phyloP scores from a whole-genome alignment of 805 yeast genomes.

The Ogataea sp. region DNA sequence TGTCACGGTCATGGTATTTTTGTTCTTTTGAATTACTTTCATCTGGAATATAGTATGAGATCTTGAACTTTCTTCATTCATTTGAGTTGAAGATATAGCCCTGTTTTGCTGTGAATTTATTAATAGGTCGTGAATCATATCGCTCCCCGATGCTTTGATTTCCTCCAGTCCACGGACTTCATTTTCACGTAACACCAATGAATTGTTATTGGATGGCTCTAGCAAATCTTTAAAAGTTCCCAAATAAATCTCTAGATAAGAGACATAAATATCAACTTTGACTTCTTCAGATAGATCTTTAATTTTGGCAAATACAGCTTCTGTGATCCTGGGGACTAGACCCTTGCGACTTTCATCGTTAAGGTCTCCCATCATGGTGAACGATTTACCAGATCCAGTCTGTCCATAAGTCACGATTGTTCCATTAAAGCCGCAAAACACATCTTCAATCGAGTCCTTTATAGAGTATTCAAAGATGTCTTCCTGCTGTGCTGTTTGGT shows the following conservation, averaged over 20 bases:
- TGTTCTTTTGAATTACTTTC: constrained; percentile 52
- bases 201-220: constrained; percentile 26
- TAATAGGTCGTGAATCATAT: constrained; percentile 52
- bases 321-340: constrained; percentile 64
- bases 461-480: constrained; percentile 55
- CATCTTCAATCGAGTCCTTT: constrained; percentile 55
- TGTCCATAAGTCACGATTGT: constrained; percentile 59
- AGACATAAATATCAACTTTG: constrained; percentile 60
- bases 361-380: constrained; percentile 64
- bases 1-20: constrained; percentile 47
- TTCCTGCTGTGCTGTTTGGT: constrained; percentile 39
- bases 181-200: constrained; percentile 56
- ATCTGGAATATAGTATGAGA: constrained; percentile 77
- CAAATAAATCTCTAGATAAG: constrained; percentile 75
- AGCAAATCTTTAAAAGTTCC: constrained; percentile 71
- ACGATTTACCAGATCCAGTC: constrained; percentile 79
- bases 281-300: constrained; percentile 37
- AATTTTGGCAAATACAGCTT: constrained; percentile 52
- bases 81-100: constrained; percentile 51
- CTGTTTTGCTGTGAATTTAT: constrained; percentile 50
- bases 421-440: constrained; percentile 51
- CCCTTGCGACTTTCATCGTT: constrained; percentile 39
- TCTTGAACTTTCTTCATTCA: constrained; percentile 69
- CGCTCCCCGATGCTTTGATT: constrained; percentile 47
- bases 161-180: constrained; percentile 63